phyloP scores from a whole-genome alignment of 148 eudicot genomes.

The Rhododendron molle region DNA sequence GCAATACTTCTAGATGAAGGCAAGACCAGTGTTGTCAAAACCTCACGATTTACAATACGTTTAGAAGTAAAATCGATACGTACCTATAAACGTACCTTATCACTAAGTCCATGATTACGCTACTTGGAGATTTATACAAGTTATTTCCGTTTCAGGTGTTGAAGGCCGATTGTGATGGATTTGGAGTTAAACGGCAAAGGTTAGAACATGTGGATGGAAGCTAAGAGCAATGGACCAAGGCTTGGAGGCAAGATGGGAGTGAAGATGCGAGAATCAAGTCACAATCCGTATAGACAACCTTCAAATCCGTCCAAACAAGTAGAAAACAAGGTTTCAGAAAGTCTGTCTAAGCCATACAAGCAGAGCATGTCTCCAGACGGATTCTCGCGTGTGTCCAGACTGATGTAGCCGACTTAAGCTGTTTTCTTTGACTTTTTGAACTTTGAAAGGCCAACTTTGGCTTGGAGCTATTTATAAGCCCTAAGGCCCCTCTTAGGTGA shows the following conservation, averaged over 20 bases:
- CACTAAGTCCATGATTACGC: neutral
- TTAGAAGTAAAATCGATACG: no score
- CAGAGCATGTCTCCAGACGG: neutral
- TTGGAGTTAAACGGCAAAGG: neutral
- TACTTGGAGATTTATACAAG: neutral
- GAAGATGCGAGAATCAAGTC: neutral
- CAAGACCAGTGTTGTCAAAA: neutral
- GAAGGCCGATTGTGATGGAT: neutral
- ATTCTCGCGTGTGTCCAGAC: neutral
- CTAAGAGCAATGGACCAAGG: neutral
- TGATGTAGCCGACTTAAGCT: no score
- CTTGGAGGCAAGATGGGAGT: neutral
- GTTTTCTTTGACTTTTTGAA: no score
- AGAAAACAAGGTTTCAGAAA: no score
- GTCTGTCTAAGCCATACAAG: no score
- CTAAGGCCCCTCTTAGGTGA: no score
- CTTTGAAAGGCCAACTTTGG: no score
- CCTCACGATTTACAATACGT: neutral
- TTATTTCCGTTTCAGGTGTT: neutral
- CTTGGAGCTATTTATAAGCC: no score
- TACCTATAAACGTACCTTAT: no score
- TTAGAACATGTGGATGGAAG: neutral
- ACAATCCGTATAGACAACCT: no score
- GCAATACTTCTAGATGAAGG: neutral
- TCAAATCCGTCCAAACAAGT: neutral